Evolutionary conservation across 257 asterid species (phyloP), one percentile per base, ranked within the genome.

Genomic region (Nicotiana tomentosiformis): DNA sequence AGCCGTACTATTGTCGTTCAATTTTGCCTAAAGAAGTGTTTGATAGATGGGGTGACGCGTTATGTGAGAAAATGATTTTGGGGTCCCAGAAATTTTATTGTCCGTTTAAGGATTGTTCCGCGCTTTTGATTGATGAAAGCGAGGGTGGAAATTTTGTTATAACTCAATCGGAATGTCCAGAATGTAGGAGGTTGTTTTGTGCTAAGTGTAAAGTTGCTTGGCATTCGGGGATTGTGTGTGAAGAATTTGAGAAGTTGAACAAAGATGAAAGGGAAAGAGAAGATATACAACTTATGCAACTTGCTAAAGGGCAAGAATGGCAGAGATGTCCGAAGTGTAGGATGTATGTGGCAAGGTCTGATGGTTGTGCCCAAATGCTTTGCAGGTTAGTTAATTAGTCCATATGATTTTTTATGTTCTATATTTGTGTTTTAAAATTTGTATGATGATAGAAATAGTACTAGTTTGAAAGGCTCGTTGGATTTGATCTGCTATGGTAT

Each of bases 1-100:
- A 92, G 83, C 96, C 93, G 5, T 83, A 89, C 4, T 81, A 88
- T 18, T 94, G 97, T 80, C 92, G 90, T 26, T 77, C 88, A 0
- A 88, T 94, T 18, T 86, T 92, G 77, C 93, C 98, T 4, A 78
- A 85, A 57, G 68, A 86, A 49, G 96, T 94, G n/a, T 88, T 94
- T 49, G 96, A 90, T 58, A 78, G 94, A 85, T 93, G 97, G 98
- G 93, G 94, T 1, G 94, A 90, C 29, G 97, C 88, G 0, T 82
- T 92, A 60, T 91, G 95, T 10, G 97, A 93, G 85, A 88, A 93
- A 0, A 1, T 87, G 86, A 84, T 93, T 81, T 66, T 91, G 83
- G 92, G 76, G 3, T 77, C 89, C 5, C 90, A 92, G 86, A 90
- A 61, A 74, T 87, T 89, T 15, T 92, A 92, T 26, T 93, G 95